Conservation (phyloP, 495 filamentous ascomycete genomes). For the Podospora australis region DNA sequence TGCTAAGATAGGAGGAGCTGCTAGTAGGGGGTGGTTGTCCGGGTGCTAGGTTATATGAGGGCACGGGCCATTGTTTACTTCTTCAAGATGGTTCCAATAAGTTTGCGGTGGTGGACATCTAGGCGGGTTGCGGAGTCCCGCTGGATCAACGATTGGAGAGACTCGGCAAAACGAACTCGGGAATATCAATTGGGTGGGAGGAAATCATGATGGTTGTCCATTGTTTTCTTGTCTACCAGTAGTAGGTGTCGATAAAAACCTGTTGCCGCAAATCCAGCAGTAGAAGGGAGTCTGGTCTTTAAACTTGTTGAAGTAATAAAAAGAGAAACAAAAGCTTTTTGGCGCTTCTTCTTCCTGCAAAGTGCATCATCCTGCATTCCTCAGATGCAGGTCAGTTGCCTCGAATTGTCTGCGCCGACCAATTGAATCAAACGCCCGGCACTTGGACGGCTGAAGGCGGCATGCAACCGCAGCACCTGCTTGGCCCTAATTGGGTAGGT, state of each 20-base stretch:
- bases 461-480: neutral
- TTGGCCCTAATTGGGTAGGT: constrained; percentile 11
- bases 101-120: constrained; percentile 4
- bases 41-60: constrained; percentile 16
- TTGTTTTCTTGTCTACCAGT: too few species aligned
- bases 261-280: too few species aligned
- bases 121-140: neutral
- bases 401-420: neutral
- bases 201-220: constrained; percentile 2
- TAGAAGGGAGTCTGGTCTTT: too few species aligned
- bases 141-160: neutral
- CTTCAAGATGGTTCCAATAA: constrained; percentile 6
- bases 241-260: too few species aligned
- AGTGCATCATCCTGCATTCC: neutral
- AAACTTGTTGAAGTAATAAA: too few species aligned
- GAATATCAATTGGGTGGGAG: neutral
- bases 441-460: neutral
- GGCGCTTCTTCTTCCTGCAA: neutral
- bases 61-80: constrained; percentile 34
- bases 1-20: too few species aligned
- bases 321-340: too few species aligned
- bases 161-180: too few species aligned
- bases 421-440: neutral
- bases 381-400: neutral
- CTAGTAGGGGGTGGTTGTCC: constrained; percentile 19